Base-by-base conservation (phyloP, 345 rosid species). In the Lepidium africanum region DNA sequence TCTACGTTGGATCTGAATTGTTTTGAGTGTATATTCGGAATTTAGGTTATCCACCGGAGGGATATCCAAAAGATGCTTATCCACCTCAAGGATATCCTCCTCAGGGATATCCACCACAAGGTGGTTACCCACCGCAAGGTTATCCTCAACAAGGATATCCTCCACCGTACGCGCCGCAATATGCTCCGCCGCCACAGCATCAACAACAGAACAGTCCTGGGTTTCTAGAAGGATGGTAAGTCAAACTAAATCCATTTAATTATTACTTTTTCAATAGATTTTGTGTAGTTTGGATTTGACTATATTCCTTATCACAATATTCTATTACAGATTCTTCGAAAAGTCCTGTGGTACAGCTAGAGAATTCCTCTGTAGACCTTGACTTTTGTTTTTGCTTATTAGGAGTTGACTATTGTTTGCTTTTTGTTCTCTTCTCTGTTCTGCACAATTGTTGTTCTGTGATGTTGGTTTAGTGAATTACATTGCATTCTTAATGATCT, bases 31-130 rank as follows among this genome's bases (percentile, higher is more conserved):
- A 37, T 40, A 19, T 42, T 19, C 17, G 35, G 23, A 35, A 46
- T 52, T 5, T 30, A 92, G 98, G 96, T 82, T 92, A 92, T 82
- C 96, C 96, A 0, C 86, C 91, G 9, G 96, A 87, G 68, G 98
- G 96, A 48, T 89, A 91, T 64, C 76, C 96, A 77, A 78, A 53
- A 75, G 88, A 52, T 79, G 84, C 69, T 59, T 84, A 61, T 67
- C 78, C 78, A 13, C 78, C 59, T 0, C 93, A 79, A 9, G 85
- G 87, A 0, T 89, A 86, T 50, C 80, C 93, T 10, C 85, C 76
- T 2, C 92, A 83, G 55, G 98, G 96, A 8, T 89, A 91, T 60
- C 77, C 96, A 52, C 79, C 35, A 56, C 88, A 52, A 52, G 84
- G 73, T 32, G 84, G 73, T 25, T 84, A 74, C 1, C 73, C 77